Base-by-base conservation (phyloP, 208 protist genomes). In the Trypanosoma platydactyli region DNA sequence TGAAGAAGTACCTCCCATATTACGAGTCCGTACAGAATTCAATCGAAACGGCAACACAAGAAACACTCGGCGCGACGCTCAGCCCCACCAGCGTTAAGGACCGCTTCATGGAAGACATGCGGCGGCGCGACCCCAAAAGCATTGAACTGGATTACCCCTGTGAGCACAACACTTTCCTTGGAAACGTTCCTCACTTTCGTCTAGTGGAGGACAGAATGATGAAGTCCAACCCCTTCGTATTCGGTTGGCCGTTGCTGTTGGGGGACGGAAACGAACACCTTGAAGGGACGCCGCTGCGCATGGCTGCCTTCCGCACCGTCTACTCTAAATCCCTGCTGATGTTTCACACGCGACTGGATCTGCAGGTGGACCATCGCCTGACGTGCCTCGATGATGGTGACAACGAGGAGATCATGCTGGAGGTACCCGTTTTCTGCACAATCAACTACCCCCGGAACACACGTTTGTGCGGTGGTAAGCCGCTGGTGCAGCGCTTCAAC, bases 181-280 rank as follows among this genome's bases (percentile, higher is more conserved):
- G 92, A 59, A 89, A 88, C 18, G 57, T 77, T 15, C 70, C 89
- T 13, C 86, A 94, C 70, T 94, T 94, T 71, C 81, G 86, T 5
- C 57, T 91, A 12, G 61, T 90, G 15, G 89, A 97, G 69, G 84
- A 94, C 59, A 64, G 67, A 5, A 69, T 94, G 57, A 91, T 96
- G 84, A 95, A 95, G 71, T 81, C 70, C 20, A 97, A 97, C 64
- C 79, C 94, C 0, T 97, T 96, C 73, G 77, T 97, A 18, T 97
- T 97, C 79, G 89, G 88, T 11, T 97, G 91, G 88, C 94, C 94
- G 11, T 59, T 97, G 24, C 56, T 97, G 45, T 71, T 96, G 55
- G 93, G 90, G 55, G 87, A 94, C 52, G 88, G 88, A 16, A 97
- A 97, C 70, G 71, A 87, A 51, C 70, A 90, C 62, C 71, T 94